A percentile compares a stretch with the other conserved stretches of the same genome.
phyloP scores from a whole-genome alignment of 2,329 filamentous ascomycete species.

The Paecilomyces sp. region DNA sequence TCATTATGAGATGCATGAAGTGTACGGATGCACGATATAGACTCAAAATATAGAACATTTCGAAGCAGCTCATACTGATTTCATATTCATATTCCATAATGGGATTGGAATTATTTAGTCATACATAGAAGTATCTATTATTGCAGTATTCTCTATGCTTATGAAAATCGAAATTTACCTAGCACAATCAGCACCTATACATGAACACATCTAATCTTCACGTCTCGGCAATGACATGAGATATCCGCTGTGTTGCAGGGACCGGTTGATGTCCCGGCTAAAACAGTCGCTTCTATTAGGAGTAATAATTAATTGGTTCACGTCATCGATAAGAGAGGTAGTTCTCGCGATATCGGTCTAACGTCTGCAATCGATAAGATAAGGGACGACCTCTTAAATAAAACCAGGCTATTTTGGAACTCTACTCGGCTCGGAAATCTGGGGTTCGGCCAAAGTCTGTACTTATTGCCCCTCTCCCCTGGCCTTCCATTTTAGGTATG shows the following conservation, averaged over 20 bases:
- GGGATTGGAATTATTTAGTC: too few species aligned
- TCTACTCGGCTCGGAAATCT: neutral
- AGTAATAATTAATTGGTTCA: neutral
- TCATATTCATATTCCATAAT: too few species aligned
- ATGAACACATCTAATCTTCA: neutral
- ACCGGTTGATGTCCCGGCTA: neutral
- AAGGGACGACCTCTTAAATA: neutral
- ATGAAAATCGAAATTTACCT: neutral
- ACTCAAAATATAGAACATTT: too few species aligned
- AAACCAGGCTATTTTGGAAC: neutral
- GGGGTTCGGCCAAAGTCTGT: neutral
- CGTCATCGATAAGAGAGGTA: neutral
- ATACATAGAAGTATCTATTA: too few species aligned
- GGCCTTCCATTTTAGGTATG: neutral
- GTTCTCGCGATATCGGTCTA: neutral
- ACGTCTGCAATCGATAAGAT: neutral
- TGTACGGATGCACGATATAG: neutral
- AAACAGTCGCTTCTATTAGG: neutral
- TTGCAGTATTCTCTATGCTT: neutral
- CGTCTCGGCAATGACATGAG: neutral
- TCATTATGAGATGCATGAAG: neutral
- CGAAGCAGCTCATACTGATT: too few species aligned
- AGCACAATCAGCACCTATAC: neutral
- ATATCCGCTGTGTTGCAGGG: neutral
- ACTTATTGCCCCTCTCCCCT: neutral